Evolutionary conservation across 2,329 filamentous ascomycete species (phyloP).

Genomic region (Penicillium sp.): DNA sequence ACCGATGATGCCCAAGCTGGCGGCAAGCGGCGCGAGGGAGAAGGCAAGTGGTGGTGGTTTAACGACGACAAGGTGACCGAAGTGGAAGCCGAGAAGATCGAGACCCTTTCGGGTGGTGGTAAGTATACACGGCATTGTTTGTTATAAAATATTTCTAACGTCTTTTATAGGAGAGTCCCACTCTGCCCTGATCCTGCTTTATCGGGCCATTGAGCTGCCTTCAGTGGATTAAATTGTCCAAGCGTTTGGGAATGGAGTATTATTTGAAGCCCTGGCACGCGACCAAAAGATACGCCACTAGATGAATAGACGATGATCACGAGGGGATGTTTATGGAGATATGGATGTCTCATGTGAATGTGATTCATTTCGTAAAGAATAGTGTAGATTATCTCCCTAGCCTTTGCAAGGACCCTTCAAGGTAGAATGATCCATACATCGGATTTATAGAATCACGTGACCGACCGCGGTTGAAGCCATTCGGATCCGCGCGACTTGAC

Average conservation of each 20-base stretch:
- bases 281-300: constrained; percentile 16
- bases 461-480: background rate
- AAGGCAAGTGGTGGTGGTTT: constrained; percentile 99
- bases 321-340: constrained; percentile 15
- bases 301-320: constrained; percentile 27
- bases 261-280: background rate
- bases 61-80: constrained; percentile 97
- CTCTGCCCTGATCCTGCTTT: constrained; percentile 52
- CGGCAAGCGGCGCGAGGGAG: constrained; percentile 65
- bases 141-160: constrained; percentile 15
- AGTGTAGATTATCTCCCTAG: background rate
- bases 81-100: constrained; percentile 87
- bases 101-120: constrained; percentile 84
- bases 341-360: background rate
- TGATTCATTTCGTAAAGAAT: background rate
- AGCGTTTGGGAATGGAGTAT: background rate
- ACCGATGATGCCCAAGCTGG: constrained; percentile 62
- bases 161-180: constrained; percentile 46
- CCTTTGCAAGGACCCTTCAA: background rate
- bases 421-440: background rate
- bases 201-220: constrained; percentile 50
- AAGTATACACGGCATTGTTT: constrained; percentile 29
- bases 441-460: constrained; percentile 9
- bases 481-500: constrained; percentile 1
- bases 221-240: constrained; percentile 33